Evolutionary conservation across 1,284 basidiomycete species (phyloP), one percentile per base, ranked within the genome.

Genomic region (Puccinia horiana): DNA sequence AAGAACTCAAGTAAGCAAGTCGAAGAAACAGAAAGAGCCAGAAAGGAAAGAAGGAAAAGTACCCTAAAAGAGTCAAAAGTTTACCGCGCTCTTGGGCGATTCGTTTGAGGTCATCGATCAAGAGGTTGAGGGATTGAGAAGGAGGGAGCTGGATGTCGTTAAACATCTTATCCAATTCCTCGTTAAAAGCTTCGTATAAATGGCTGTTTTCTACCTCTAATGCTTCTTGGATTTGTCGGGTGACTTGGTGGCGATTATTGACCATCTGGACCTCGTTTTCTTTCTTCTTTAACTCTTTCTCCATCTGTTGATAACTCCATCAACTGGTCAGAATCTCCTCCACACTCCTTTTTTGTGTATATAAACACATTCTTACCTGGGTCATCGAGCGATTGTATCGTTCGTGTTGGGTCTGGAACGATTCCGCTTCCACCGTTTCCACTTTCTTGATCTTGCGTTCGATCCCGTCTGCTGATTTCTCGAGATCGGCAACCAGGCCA

Each of bases 121-220:
- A 20, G 18, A 49, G 35, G 23, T 52, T 37, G 32, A 82, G 11
- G 8, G 73, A 47, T 58, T 82, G 58, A 20, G 58, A 47, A n/a
- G 47, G 58, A 9, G 80, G 80, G 12, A 82, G 32, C 23, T 82
- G 80, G 32, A 82, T 47, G 63, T 82, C 80, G 23, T 76, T 32
- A 37, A 67, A 82, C 80, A 82, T 82, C 42, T 82, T 75, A 58
- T 82, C 80, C 20, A 82, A 65, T 29, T 82, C 80, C 47, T 82
- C 80, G 37, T 82, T 82, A 40, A 82, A 82, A 0, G 80, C 80
- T 20, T 82, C 73, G 37, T 82, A 82, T 35, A 82, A 35, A 44
- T 76, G 80, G 32, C 49, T 44, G 49, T 82, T 81, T 42, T 82
- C 80, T 23, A 56, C 29, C 49, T 82, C 80, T 32, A 82, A 47